Conservation (phyloP, 2,329 filamentous ascomycete species). For the Xylariaceae sp. region DNA sequence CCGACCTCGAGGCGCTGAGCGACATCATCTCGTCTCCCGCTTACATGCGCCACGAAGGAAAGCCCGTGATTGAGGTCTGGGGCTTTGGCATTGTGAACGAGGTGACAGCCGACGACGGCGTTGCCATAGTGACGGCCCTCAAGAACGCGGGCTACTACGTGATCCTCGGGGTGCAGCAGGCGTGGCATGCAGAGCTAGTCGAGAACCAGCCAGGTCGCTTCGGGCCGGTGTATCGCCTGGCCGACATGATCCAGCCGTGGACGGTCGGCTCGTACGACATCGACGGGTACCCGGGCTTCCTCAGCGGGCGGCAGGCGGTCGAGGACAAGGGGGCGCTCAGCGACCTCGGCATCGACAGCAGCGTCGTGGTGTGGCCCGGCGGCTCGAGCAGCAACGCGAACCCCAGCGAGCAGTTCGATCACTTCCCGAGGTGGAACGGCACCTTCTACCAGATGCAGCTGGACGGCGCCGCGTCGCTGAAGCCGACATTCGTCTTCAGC, state of each 20-base stretch:
- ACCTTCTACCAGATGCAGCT: slow-evolving; percentile 26
- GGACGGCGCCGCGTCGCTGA: slow-evolving; percentile 20
- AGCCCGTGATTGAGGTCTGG: slow-evolving; percentile 26
- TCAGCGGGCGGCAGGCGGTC: slow-evolving; percentile 21
- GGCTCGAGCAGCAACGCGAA: slow-evolving; percentile 21
- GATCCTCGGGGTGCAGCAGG: slow-evolving; percentile 24
- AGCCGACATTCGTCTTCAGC: slow-evolving; percentile 24
- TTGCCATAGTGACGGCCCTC: slow-evolving; percentile 22
- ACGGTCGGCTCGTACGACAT: slow-evolving; percentile 23
- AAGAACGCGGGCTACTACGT: slow-evolving; percentile 24
- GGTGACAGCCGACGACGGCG: slow-evolving; percentile 21
- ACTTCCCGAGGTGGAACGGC: slow-evolving; percentile 22
- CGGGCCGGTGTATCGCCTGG: slow-evolving; percentile 22
- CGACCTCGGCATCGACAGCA: slow-evolving; percentile 22
- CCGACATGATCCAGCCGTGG: slow-evolving; percentile 27
- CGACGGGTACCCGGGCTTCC: slow-evolving; percentile 19
- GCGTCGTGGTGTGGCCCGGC: slow-evolving; percentile 25
- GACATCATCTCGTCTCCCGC: slow-evolving; percentile 21
- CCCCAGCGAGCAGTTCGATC: slow-evolving; percentile 17
- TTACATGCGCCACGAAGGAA: slow-evolving; percentile 25
- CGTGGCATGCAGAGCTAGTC: slow-evolving; percentile 24
- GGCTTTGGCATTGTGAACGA: slow-evolving; percentile 22
- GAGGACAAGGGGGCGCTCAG: slow-evolving; percentile 19
- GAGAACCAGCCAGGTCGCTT: slow-evolving; percentile 19
- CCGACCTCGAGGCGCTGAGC: slow-evolving; percentile 19